Percentiles rank a stretch among this genome's conserved stretches.
These are phyloP conservation scores for Amaranthus palmeri DNA, from an alignment of 148 eudicot species.

Conservation along the genomic window DNA sequence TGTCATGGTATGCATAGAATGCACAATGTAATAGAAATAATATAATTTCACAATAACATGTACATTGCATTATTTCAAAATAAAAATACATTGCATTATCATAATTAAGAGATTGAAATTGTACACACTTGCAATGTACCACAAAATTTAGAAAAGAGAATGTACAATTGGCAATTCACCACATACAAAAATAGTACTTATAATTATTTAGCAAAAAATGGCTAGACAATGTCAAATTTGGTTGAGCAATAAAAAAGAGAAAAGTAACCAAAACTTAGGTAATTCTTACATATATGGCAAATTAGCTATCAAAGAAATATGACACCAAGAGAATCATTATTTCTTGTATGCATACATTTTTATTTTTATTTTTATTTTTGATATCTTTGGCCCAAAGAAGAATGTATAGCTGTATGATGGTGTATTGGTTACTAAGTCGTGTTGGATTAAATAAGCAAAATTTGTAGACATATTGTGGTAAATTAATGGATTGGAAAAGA, in stretches of 20 bases:
- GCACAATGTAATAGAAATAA: no score
- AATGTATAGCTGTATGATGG: conserved; percentile 23
- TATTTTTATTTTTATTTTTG: not conserved
- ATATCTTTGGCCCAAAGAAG: conserved; percentile 20
- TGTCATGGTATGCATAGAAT: no score
- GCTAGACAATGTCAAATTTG: conserved; percentile 23
- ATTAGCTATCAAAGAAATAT: conserved; percentile 3
- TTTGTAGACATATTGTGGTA: conserved; percentile 15
- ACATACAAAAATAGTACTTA: no score
- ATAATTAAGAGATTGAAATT: no score
- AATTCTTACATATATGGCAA: conserved; percentile 7
- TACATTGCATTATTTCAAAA: no score
- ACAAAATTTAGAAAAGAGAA: no score
- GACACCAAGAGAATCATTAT: conserved; percentile 14
- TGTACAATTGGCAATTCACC: no score
- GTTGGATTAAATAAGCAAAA: conserved; percentile 24
- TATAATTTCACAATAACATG: no score
- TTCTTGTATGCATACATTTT: conserved; percentile 26
- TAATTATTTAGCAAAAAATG: conserved; percentile 14
- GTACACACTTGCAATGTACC: no score
- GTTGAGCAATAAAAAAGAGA: conserved; percentile 17
- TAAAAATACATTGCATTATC: no score
- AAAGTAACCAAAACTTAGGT: conserved; percentile 10
- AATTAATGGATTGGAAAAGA: not conserved
- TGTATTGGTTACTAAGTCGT: conserved; percentile 24